Base-by-base conservation (phyloP, 176 grass and related monocot genomes). In the Rhynchospora tenuis region DNA sequence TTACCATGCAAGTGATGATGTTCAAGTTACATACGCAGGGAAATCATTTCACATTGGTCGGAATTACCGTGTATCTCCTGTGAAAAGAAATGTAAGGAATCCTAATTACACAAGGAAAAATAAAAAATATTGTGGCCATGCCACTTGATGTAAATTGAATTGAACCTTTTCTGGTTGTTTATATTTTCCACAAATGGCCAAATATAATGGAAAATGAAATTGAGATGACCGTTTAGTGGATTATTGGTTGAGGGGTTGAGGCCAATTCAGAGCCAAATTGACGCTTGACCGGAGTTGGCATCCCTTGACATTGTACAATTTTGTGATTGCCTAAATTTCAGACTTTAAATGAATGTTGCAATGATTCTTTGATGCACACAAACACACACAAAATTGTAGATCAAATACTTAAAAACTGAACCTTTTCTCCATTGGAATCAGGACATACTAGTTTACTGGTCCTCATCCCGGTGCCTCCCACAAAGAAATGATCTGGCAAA, bases 1-100 rank as follows among this genome's bases (percentile, higher is more conserved):
- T 72, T 97, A 92, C 82, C 94, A 97, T 89, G 90, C 92, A 19
- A 83, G 82, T 43, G 94, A 97, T 89, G 90, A 94, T 83, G 83
- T 97, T 61, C 94, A 97, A 92, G 85, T 86, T 80, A 97, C 94
- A 84, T 97, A 97, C 85, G 94, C 94, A 80, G 94, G 92, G 20
- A 91, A 90, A 86, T 88, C 88, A 58, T 97, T 94, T 69, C 94
- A 90, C 80, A 89, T 79, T 28, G 91, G 88, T 72, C 68, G 94
- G 60, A 97, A 86, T 78, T 97, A 97, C 64, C 85, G 83, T 72
- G 45, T 97, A 50, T 94, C 92, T 78, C 83, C 85, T 14, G 59
- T 86, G 76, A 97, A 97, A 82, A 89, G 76, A 89, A 92, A 88
- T 86, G 94, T 97, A 91, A 89, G 92, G 50, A 76, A 80, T 47